These are phyloP conservation scores for Mycena rosella DNA, from an alignment of 768 basidiomycete genomes.

Conservation along the genomic window DNA sequence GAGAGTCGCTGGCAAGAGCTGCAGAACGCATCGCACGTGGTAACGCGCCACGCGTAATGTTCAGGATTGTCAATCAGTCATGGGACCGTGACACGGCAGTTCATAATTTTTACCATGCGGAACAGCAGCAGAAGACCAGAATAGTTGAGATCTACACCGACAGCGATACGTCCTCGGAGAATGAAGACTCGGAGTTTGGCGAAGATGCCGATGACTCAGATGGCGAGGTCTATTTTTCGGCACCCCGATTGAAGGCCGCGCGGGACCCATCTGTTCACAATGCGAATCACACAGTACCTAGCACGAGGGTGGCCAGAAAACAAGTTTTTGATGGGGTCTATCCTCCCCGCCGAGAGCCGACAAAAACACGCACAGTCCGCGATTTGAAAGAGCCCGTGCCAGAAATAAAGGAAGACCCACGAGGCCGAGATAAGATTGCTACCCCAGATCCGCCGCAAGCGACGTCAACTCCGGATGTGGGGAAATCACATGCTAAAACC, in stretches of 20 bases:
- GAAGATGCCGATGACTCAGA: background rate
- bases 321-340: background rate
- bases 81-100: background rate
- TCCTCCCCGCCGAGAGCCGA: background rate
- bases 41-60: slow-evolving; percentile 24
- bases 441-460: no score
- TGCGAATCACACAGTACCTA: background rate
- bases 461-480: no score
- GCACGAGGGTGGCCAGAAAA: background rate
- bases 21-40: slow-evolving; percentile 20
- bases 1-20: slow-evolving; percentile 21
- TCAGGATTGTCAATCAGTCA: background rate
- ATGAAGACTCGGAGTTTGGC: background rate
- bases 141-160: background rate
- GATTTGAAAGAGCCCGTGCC: background rate
- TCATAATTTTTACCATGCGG: background rate
- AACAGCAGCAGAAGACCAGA: background rate
- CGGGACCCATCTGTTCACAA: background rate
- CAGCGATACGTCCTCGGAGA: background rate
- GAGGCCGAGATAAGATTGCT: no score
- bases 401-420: no score
- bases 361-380: background rate
- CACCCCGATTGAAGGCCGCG: background rate
- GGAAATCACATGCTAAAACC: no score
- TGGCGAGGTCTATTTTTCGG: background rate